These are phyloP conservation scores for Coleophoma eucalyptorum DNA, from an alignment of 2,329 filamentous ascomycete species.

Conservation along the genomic window DNA sequence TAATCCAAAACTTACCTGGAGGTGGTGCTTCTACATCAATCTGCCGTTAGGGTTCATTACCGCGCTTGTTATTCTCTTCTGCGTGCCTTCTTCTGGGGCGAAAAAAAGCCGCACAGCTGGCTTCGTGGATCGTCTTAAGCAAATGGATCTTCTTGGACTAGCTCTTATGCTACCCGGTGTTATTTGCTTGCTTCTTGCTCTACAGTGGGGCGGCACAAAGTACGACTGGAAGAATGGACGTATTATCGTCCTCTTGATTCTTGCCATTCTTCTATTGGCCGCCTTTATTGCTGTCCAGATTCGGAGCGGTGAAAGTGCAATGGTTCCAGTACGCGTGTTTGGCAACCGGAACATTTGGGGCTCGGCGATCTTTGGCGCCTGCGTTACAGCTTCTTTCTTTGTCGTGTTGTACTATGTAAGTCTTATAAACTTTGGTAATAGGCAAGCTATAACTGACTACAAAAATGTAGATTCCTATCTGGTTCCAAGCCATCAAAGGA, in stretches of 20 bases:
- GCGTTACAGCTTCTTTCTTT: conserved; percentile 20
- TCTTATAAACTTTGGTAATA: conserved; percentile 19
- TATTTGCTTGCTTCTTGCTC: conserved; percentile 36
- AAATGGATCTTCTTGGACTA: conserved; percentile 2
- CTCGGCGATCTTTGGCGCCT: background rate
- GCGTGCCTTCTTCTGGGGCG: background rate
- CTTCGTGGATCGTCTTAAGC: background rate
- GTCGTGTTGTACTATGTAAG: conserved; percentile 13
- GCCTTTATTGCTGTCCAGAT: conserved; percentile 26
- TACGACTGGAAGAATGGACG: conserved; percentile 33
- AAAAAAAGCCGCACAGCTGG: background rate
- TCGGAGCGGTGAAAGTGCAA: conserved; percentile 30
- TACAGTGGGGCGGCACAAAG: conserved; percentile 39
- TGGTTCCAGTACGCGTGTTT: conserved; percentile 32
- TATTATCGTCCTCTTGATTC: conserved; percentile 27
- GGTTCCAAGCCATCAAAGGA: conserved; percentile 39
- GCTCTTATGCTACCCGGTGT: conserved; percentile 6
- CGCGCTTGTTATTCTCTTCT: background rate
- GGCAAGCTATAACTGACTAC: conserved; percentile 26
- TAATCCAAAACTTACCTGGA: conserved; percentile 1
- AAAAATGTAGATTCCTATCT: conserved; percentile 34
- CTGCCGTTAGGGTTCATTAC: conserved; percentile 24
- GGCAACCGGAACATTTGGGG: conserved; percentile 26
- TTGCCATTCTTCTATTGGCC: conserved; percentile 19
- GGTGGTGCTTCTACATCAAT: conserved; percentile 29